Evolutionary conservation across 2,329 filamentous ascomycete species (phyloP), one percentile per base, ranked within the genome.

Genomic region (Myotisia sp.): DNA sequence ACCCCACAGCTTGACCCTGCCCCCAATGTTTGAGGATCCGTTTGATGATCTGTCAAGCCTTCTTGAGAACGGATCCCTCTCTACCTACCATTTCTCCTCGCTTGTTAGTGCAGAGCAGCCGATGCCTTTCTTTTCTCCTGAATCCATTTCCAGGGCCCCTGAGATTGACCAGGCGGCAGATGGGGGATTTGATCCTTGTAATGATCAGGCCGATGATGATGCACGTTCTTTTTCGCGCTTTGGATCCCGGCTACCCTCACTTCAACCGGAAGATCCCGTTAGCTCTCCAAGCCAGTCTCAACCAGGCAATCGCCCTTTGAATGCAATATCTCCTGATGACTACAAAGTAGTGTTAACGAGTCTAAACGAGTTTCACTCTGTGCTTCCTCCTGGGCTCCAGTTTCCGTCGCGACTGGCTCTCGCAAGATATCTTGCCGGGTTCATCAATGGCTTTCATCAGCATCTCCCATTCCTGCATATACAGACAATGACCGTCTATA

Each of bases 391-490:
- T 29, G 53, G 52, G 2, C 68, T 66, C 40, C 50, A 58, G 14
- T 55, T 64, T 6, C 64, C 64, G 3, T 64, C 64, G 12, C 54
- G 60, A 17, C 60, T 66, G 45, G 56, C 59, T 0, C 44, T 68
- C 21, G 62, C 60, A 24, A 53, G 63, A 10, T 66, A 64, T 37
- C 54, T 67, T 37, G 63, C 64, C 12, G 61, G 60, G 9, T 68
- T 66, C 45, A 60, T 67, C 26, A 64, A 64, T 33, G 63, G 64
- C 10, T 50, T 65, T 36, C 63, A 67, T 31, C 60, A 65, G 31
- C 64, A 66, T 45, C 53, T 68, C 29, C 64, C 65, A 3, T 67
- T 68, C 37, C 59, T 68, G 7, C 65, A 68, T 43, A 53, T 63
- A 2, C 58, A 63, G 4, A 67, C 63, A 5, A 52, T 67, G 10